Evolutionary conservation across 1,284 basidiomycete species (phyloP), one percentile per base, ranked within the genome.

Genomic region (Cryptococcus jaspeensis): DNA sequence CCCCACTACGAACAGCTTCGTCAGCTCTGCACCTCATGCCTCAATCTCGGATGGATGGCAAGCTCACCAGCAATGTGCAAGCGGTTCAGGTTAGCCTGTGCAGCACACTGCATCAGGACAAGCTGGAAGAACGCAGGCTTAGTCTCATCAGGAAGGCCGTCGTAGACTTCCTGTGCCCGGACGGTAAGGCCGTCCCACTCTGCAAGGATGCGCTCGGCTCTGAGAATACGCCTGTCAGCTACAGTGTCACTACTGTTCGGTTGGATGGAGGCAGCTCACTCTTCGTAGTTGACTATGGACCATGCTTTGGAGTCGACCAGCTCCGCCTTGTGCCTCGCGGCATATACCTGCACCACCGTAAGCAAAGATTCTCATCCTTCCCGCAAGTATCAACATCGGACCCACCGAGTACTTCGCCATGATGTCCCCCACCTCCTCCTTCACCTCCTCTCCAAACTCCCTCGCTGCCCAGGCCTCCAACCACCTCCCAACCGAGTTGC

Each of bases 51-150:
- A 49, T 3, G 23, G 28, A 11, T 7, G n/a, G 13, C 83, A 86
- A 8, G 54, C 39, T 84, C 84, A 38, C 83, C 84, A 37, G 80
- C 73, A 37, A 87, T 80, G 66, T 84, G 80, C 78, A 87, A 80
- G 50, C 80, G 80, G 12, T 81, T 82, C n/a, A 87, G 67, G 53
- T 84, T 87, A 2, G 68, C 62, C 35, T 69, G 67, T 40, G 65
- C 61, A 11, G 60, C 73, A 16, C 86, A 81, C 1, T 85, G 83
- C 65, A 87, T 85, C 39, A 85, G 84, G 1, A 88, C 82, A 16
- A 85, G 80, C 71, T 88, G 80, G 80, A 84, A 88, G 79, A 84
- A 88, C 0, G 87, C 82, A 0, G 85, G 79, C 63, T 85, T 56
- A 2, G 52, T 55, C 3, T 58, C 58, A 15, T 63, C 53, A 6